phyloP scores from a whole-genome alignment of 768 basidiomycete species.

The Termitomyces eurrhizus region DNA sequence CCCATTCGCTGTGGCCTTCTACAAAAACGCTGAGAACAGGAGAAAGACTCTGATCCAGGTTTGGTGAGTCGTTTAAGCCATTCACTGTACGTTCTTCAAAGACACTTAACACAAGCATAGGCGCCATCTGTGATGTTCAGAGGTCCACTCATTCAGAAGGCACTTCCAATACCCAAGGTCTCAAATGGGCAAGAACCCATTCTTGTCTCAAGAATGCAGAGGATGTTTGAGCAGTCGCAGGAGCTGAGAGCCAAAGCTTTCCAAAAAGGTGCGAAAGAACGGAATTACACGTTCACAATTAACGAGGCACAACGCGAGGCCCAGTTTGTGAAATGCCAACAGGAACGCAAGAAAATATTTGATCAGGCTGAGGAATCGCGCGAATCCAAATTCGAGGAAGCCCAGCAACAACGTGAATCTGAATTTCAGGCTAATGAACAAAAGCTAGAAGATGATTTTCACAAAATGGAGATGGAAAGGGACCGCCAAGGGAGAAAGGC shows the following conservation, averaged over 20 bases:
- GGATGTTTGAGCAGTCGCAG: neutral
- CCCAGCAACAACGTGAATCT: neutral
- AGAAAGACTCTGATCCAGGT: no score
- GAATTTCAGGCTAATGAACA: neutral
- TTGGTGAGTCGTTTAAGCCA: neutral
- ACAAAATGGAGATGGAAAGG: neutral
- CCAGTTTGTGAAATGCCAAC: slow-evolving; percentile 1
- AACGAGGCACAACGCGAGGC: slow-evolving; percentile 5
- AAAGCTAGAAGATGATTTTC: neutral
- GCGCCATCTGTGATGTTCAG: neutral
- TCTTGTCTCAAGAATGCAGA: neutral
- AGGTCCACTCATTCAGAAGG: neutral
- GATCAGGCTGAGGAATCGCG: neutral
- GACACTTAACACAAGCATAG: neutral
- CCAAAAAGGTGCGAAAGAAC: neutral
- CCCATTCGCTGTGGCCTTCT: no score
- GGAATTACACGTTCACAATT: neutral
- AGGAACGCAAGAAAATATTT: neutral
- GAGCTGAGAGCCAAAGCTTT: slow-evolving; percentile 1
- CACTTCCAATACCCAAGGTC: neutral
- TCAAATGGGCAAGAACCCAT: no score
- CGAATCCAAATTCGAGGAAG: neutral
- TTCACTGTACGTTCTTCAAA: no score
- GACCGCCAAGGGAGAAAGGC: neutral
- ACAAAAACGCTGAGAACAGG: no score